Evolutionary conservation across 495 filamentous ascomycete species (phyloP).

Genomic region (Penicillium alfredii): DNA sequence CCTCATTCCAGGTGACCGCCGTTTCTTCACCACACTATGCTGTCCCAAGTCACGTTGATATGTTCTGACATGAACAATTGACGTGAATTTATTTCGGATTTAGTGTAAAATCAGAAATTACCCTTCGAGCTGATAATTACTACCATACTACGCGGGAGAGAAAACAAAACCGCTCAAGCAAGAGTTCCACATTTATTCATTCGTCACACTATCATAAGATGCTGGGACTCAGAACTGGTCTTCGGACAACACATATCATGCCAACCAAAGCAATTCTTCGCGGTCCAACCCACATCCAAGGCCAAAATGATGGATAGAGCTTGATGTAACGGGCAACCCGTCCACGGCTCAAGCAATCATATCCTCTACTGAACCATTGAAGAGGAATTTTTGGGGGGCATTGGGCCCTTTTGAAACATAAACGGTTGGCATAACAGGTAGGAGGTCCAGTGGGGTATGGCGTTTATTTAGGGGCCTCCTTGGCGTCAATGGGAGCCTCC

Average conservation of each 20-base stretch:
- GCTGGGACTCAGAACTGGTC: conserved; percentile 35
- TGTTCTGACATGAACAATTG: too few relatives aligned
- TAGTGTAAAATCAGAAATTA: too few relatives aligned
- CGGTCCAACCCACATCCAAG: conserved; percentile 38
- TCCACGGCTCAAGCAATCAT: conserved; percentile 26
- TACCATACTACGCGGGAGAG: background rate
- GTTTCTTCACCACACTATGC: background rate
- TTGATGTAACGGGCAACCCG: conserved; percentile 18
- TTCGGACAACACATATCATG: conserved; percentile 35
- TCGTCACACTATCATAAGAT: conserved; percentile 46
- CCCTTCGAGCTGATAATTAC: too few relatives aligned
- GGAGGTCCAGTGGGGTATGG: conserved; percentile 18
- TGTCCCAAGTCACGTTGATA: too few relatives aligned
- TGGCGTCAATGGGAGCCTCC: conserved; percentile 85
- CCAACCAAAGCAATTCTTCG: conserved; percentile 39
- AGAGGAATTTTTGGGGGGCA: conserved; percentile 22
- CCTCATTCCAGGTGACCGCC: conserved; percentile 12
- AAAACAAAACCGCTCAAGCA: background rate
- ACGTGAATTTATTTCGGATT: too few relatives aligned
- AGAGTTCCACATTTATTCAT: conserved; percentile 31
- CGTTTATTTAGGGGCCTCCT: conserved; percentile 66
- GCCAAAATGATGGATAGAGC: conserved; percentile 24
- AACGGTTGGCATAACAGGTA: conserved; percentile 32
- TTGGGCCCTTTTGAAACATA: conserved; percentile 27
- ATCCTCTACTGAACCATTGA: conserved; percentile 29